These are phyloP conservation scores for Plasmodium falciparum DNA, from an alignment of 169 alveolate species.

Conservation along the genomic window DNA sequence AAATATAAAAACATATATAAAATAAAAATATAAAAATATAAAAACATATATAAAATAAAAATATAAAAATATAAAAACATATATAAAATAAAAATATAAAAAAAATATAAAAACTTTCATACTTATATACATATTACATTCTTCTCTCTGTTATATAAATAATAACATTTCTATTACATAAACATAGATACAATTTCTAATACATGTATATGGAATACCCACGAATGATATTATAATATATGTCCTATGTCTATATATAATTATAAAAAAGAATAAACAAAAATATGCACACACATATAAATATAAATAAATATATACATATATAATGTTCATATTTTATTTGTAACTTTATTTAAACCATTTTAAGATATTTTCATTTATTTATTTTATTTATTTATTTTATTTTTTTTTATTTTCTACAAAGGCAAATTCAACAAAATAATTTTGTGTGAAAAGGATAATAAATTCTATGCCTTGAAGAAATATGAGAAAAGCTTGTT, in stretches of 20 bases:
- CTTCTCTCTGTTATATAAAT: background rate
- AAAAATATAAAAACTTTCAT: background rate
- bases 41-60: background rate
- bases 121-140: background rate
- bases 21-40: background rate
- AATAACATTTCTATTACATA: background rate
- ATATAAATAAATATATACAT: no score
- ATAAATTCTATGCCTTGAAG: constrained; percentile 39
- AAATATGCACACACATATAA: no score
- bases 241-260: no score
- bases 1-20: background rate
- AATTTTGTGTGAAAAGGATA: constrained; percentile 47
- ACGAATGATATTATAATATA: no score
- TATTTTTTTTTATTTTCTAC: background rate
- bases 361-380: no score
- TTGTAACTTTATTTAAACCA: background rate
- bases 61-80: no score
- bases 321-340: no score
- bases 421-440: constrained; percentile 30
- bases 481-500: constrained; percentile 22
- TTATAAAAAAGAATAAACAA: no score
- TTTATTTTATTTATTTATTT: background rate
- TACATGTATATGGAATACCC: no score
- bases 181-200: no score
- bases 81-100: background rate